Percentiles rank a stretch among this genome's conserved stretches.
Evolutionary conservation across 2,329 filamentous ascomycete genomes (phyloP).

Genomic region (Botryotinia narcissicola): DNA sequence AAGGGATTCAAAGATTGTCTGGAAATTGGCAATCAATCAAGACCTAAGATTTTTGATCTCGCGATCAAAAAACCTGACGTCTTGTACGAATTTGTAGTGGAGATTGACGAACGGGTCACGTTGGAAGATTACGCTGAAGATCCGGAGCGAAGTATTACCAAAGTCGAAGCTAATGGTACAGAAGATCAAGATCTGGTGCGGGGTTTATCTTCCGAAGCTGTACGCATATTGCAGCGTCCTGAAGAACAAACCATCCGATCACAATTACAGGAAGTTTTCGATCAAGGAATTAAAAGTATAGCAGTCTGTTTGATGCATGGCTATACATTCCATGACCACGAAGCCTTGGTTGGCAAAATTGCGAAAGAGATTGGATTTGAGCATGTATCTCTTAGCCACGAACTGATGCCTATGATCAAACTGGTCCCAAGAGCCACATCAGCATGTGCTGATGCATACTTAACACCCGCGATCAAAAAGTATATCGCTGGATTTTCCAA

Average conservation of each 20-base stretch:
- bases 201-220: slow-evolving; percentile 71
- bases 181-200: slow-evolving; percentile 58
- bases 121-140: slow-evolving; percentile 91
- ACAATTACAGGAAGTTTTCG: slow-evolving; percentile 65
- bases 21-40: slow-evolving; percentile 84
- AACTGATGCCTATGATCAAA: slow-evolving; percentile 80
- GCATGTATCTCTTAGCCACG: slow-evolving; percentile 77
- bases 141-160: slow-evolving; percentile 58
- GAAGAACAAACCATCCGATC: slow-evolving; percentile 53
- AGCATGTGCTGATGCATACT: slow-evolving; percentile 71
- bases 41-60: slow-evolving; percentile 87
- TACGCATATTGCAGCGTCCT: slow-evolving; percentile 66
- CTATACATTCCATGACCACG: slow-evolving; percentile 87
- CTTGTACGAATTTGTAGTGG: slow-evolving; percentile 80
- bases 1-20: slow-evolving; percentile 86
- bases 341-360: slow-evolving; percentile 71
- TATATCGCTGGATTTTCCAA: slow-evolving; percentile 74
- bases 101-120: slow-evolving; percentile 87
- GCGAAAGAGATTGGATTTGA: slow-evolving; percentile 78
- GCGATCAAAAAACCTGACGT: slow-evolving; percentile 85
- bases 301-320: slow-evolving; percentile 91
- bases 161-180: slow-evolving; percentile 51
- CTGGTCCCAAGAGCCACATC: slow-evolving; percentile 67
- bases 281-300: slow-evolving; percentile 72
- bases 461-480: slow-evolving; percentile 68